Percentiles rank a stretch among this genome's conserved stretches.
These are phyloP conservation scores for Blastobotrys persicus DNA, from an alignment of 1,139 yeast species.

Conservation along the genomic window DNA sequence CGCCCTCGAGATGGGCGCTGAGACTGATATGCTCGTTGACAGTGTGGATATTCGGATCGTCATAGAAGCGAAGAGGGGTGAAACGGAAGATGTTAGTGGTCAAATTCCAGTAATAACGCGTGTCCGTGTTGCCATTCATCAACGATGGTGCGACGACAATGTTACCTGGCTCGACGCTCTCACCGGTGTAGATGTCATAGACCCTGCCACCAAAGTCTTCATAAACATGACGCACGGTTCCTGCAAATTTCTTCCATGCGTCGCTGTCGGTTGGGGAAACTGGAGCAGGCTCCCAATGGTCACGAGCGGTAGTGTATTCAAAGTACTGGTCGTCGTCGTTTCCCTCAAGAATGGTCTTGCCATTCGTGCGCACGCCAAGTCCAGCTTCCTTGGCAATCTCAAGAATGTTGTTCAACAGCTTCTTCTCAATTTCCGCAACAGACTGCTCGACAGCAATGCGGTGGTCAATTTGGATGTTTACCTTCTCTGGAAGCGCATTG, in stretches of 20 bases:
- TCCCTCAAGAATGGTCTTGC: slow-evolving; percentile 31
- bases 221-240: slow-evolving; percentile 55
- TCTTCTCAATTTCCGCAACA: slow-evolving; percentile 43
- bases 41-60: slow-evolving; percentile 44
- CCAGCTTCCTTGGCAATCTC: slow-evolving; percentile 46
- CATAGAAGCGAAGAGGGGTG: slow-evolving; percentile 39
- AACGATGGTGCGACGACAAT: slow-evolving; percentile 60
- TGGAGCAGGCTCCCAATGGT: slow-evolving; percentile 57
- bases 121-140: slow-evolving; percentile 83
- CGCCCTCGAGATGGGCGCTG: slow-evolving; percentile 53
- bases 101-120: slow-evolving; percentile 72
- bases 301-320: slow-evolving; percentile 18
- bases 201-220: slow-evolving; percentile 47
- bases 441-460: slow-evolving; percentile 55
- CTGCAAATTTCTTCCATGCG: slow-evolving; percentile 55
- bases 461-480: slow-evolving; percentile 54
- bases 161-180: slow-evolving; percentile 9
- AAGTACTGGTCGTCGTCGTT: slow-evolving; percentile 14
- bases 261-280: slow-evolving; percentile 49
- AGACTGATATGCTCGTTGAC: slow-evolving; percentile 56
- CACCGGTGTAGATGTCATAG: slow-evolving; percentile 25
- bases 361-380: slow-evolving; percentile 45
- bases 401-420: slow-evolving; percentile 41
- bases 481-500: slow-evolving; percentile 73
- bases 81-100: slow-evolving; percentile 72